Conservation (phyloP, 805 yeast genomes). For the Starmerella stellata region DNA sequence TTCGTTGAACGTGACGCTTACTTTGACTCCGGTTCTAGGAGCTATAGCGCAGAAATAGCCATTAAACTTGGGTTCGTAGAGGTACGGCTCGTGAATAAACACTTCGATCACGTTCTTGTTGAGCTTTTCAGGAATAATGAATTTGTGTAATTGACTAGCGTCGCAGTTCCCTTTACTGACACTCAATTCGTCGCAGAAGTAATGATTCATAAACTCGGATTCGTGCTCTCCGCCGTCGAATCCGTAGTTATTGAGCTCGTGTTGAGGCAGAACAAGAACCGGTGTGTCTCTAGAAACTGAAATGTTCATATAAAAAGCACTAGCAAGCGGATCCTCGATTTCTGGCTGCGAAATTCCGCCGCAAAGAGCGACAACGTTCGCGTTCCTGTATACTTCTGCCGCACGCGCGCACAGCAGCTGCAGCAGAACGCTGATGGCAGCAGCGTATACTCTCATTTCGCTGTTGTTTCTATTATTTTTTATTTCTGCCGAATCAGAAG, state of each 20-base stretch:
- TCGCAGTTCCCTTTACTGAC: neutral
- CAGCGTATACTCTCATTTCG: no score
- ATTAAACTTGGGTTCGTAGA: neutral
- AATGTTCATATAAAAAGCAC: neutral
- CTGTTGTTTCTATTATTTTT: no score
- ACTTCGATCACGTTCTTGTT: neutral
- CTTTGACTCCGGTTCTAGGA: neutral
- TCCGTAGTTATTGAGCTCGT: no score
- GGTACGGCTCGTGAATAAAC: neutral
- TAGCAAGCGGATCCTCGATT: neutral
- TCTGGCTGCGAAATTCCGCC: neutral
- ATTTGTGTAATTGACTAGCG: neutral
- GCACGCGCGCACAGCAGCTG: no score
- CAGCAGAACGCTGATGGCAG: no score
- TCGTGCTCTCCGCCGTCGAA: no score
- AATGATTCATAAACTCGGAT: no score
- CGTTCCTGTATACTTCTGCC: no score
- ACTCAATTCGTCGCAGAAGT: neutral
- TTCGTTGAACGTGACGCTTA: neutral
- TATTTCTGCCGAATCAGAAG: no score
- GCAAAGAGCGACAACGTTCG: no score
- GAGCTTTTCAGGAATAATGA: neutral
- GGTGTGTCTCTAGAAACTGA: neutral
- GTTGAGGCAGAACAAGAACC: neutral
- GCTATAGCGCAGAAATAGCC: neutral